These are phyloP conservation scores for Aureobasidium sp. DNA, from an alignment of 2,329 filamentous ascomycete species.

Conservation along the genomic window DNA sequence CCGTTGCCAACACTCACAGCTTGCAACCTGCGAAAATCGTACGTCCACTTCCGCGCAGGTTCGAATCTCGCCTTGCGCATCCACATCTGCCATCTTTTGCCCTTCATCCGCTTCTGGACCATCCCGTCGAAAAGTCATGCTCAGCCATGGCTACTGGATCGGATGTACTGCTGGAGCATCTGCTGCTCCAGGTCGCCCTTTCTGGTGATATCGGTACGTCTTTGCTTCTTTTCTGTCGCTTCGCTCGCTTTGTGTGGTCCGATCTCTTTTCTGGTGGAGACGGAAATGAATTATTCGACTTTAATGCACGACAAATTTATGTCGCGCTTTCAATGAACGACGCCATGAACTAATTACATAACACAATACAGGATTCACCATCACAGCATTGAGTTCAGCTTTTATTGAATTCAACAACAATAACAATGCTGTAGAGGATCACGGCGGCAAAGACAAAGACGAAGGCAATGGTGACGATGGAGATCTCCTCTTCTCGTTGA, in stretches of 20 bases:
- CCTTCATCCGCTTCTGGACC: background rate
- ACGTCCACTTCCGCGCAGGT: background rate
- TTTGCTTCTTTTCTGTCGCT: background rate
- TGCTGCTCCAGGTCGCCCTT: conserved; percentile 51
- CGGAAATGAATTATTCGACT: background rate
- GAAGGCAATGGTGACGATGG: conserved; percentile 13
- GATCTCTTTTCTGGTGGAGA: conserved; percentile 3
- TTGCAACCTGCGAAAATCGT: background rate
- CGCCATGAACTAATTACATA: background rate
- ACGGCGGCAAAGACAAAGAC: background rate
- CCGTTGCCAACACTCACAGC: background rate
- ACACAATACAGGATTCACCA: conserved; percentile 9
- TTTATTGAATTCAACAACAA: conserved; percentile 29
- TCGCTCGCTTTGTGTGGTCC: background rate
- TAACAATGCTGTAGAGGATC: conserved; percentile 4
- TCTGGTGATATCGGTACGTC: conserved; percentile 49
- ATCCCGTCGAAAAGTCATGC: background rate
- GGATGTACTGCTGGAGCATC: conserved; percentile 48
- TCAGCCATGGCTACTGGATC: conserved; percentile 39
- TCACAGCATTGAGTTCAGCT: conserved; percentile 31
- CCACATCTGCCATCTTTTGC: conserved; percentile 5
- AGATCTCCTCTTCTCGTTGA: conserved; percentile 21
- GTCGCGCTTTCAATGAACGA: background rate
- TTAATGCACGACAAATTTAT: background rate
- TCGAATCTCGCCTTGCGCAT: conserved; percentile 5